A percentile compares a stretch with the other conserved stretches of the same genome.
phyloP scores from a whole-genome alignment of 75 land plant genomes.

The Cryptomeria japonica region DNA sequence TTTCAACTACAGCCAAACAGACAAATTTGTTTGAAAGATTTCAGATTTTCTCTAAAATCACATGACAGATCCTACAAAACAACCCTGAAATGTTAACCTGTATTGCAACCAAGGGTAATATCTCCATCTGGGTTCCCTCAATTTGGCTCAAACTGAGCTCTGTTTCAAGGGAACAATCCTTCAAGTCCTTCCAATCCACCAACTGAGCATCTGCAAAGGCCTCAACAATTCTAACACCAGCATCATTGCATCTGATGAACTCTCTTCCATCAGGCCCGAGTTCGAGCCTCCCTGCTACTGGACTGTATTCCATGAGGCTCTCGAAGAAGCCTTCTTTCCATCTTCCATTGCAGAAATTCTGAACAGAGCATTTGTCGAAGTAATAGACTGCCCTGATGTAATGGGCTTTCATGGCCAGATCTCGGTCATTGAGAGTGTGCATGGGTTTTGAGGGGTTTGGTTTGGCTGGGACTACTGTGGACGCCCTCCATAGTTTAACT shows the following conservation, averaged over 20 bases:
- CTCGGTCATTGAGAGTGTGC: conserved; percentile 32
- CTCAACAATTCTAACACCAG: conserved; percentile 57
- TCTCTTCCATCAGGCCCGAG: conserved; percentile 34
- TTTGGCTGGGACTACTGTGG: conserved; percentile 55
- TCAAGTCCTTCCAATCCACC: conserved; percentile 50
- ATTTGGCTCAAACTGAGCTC: neutral
- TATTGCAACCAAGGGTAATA: neutral
- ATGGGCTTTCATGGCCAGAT: conserved; percentile 69
- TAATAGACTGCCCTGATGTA: conserved; percentile 47
- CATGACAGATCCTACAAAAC: neutral
- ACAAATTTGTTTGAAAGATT: neutral
- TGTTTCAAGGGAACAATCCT: conserved; percentile 6
- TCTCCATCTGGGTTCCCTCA: neutral
- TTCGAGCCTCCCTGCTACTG: conserved; percentile 49
- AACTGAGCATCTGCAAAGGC: conserved; percentile 33
- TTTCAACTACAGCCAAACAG: neutral
- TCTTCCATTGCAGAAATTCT: neutral
- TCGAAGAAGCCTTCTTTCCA: conserved; percentile 45
- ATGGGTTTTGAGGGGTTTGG: conserved; percentile 21
- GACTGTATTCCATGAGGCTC: conserved; percentile 27
- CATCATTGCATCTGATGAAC: conserved; percentile 62
- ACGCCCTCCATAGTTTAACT: neutral
- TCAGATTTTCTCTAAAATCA: neutral
- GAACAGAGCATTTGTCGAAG: conserved; percentile 23
- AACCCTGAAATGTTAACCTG: neutral